These are phyloP conservation scores for Microsporum ferrugineum DNA, from an alignment of 2,329 filamentous ascomycete species.

Conservation along the genomic window DNA sequence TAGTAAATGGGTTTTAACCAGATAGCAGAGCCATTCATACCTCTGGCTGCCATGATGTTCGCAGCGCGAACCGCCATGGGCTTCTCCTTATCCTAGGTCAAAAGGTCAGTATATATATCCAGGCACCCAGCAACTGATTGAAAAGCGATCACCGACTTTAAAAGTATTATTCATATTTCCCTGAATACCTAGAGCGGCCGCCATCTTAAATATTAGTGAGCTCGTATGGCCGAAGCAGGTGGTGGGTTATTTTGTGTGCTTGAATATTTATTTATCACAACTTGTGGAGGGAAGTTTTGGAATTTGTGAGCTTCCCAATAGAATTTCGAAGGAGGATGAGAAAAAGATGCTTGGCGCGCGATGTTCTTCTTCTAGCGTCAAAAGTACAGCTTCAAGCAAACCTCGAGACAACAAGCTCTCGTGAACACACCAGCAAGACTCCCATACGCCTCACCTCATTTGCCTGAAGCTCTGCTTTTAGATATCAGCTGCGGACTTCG, in stretches of 20 bases:
- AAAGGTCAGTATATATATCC: constrained; percentile 2
- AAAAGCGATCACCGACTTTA: constrained; percentile 40
- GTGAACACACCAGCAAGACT: constrained; percentile 1
- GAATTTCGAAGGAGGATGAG: background rate
- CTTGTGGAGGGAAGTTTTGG: constrained; percentile 2
- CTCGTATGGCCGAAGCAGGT: background rate
- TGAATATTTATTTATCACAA: background rate
- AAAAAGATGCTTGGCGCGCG: constrained; percentile 11
- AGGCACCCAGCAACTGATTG: background rate
- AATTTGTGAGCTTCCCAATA: constrained; percentile 6
- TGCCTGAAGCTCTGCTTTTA: background rate
- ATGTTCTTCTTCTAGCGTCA: background rate
- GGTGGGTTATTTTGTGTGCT: background rate
- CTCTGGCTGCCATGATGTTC: constrained; percentile 95
- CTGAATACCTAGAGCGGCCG: constrained; percentile 36
- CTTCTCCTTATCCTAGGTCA: constrained; percentile 79
- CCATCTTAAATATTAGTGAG: constrained; percentile 34
- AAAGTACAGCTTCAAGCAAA: background rate
- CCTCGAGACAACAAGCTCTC: constrained; percentile 7
- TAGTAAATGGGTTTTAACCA: constrained; percentile 17
- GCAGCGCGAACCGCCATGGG: constrained; percentile 89
- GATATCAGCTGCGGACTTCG: background rate
- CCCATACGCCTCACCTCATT: background rate
- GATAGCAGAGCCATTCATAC: constrained; percentile 38
- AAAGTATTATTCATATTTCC: constrained; percentile 51